A percentile compares a stretch with the other conserved stretches of the same genome.
phyloP scores from a whole-genome alignment of 768 basidiomycete genomes.

The Mycena chlorophos region DNA sequence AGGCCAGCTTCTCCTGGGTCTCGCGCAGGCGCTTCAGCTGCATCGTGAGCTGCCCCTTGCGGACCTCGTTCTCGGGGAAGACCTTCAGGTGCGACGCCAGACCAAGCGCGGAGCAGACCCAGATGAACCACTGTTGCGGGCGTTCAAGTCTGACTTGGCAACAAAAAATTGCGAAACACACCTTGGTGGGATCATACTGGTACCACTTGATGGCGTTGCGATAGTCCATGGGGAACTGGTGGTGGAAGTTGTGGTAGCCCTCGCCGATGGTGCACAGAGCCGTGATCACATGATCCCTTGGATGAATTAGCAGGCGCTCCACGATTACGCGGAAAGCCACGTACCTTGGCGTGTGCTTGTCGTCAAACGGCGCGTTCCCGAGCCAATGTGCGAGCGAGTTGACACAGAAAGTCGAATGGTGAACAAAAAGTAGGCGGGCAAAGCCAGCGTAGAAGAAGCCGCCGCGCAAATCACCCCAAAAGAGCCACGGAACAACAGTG shows the following conservation, averaged over 20 bases:
- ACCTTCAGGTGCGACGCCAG: constrained; percentile 73
- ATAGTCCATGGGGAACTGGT: constrained; percentile 97
- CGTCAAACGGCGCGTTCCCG: constrained; percentile 90
- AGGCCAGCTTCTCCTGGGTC: constrained; percentile 72
- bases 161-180: constrained; percentile 40
- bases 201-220: constrained; percentile 95
- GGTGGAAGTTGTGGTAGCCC: constrained; percentile 99
- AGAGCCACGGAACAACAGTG: constrained; percentile 71
- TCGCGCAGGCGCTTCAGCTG: constrained; percentile 83
- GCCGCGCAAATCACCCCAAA: constrained; percentile 85
- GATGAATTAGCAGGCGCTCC: too few relatives aligned
- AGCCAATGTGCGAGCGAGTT: constrained; percentile 98
- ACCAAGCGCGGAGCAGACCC: constrained; percentile 57
- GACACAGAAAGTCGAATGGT: constrained; percentile 96
- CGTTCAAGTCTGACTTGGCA: not conserved
- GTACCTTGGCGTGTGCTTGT: constrained; percentile 99
- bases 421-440: constrained; percentile 79
- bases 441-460: constrained; percentile 86
- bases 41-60: constrained; percentile 96
- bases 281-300: constrained; percentile 88
- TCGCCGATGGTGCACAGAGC: constrained; percentile 92
- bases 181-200: constrained; percentile 88
- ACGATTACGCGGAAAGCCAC: too few relatives aligned
- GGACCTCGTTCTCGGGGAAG: constrained; percentile 60
- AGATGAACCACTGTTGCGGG: constrained; percentile 60